phyloP scores from a whole-genome alignment of 1,284 basidiomycete species.

The Pholiota adiposa region DNA sequence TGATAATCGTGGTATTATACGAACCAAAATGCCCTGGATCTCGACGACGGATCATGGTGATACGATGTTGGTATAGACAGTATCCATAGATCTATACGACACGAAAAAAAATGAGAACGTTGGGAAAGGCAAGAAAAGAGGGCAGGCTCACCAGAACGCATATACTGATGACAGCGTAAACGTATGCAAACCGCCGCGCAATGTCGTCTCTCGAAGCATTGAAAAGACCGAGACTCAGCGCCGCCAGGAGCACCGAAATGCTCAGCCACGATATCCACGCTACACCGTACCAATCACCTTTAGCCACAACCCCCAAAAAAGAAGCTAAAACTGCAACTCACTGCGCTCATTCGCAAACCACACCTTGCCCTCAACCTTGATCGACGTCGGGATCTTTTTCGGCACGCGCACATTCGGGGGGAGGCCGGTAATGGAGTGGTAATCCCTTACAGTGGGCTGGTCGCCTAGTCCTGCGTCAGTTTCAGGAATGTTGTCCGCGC shows the following conservation, averaged over 20 bases:
- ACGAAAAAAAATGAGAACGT: background rate
- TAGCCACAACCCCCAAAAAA: background rate
- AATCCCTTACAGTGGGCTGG: constrained; percentile 68
- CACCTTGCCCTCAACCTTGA: constrained; percentile 96
- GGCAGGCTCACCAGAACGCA: constrained; percentile 56
- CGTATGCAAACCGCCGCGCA: constrained; percentile 81
- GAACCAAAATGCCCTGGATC: constrained; percentile 92
- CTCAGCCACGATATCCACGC: constrained; percentile 94
- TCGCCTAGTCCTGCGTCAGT: constrained; percentile 54
- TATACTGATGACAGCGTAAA: constrained; percentile 82
- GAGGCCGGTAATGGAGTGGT: constrained; percentile 66
- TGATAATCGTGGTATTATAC: no score
- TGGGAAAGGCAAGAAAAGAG: background rate
- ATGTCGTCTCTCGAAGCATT: constrained; percentile 81
- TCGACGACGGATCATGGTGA: constrained; percentile 89
- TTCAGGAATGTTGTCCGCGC: constrained; percentile 73
- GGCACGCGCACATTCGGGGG: constrained; percentile 71
- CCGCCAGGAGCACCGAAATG: constrained; percentile 83
- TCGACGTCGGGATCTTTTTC: constrained; percentile 87
- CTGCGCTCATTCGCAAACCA: constrained; percentile 99
- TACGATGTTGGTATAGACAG: constrained; percentile 84
- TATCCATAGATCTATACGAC: constrained; percentile 80
- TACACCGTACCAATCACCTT: constrained; percentile 33
- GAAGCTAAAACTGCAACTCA: constrained; percentile 44
- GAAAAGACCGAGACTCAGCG: constrained; percentile 87